Conservation (phyloP, 805 yeast genomes). For the Isabelozyma gotoi region DNA sequence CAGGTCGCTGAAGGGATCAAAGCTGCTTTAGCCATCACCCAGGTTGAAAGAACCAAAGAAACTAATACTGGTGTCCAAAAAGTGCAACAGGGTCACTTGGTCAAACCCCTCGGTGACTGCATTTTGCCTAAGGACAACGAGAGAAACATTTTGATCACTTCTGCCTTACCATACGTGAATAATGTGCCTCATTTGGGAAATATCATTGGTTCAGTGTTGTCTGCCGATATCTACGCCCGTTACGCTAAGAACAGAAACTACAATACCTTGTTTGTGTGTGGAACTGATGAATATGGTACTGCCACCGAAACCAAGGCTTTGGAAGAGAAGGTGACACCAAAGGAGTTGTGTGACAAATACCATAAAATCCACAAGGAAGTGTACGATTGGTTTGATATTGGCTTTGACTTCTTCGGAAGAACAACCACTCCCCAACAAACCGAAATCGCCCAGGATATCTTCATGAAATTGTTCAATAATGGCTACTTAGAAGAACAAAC, state of each 20-base stretch:
- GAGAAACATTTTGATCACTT: conserved; percentile 84
- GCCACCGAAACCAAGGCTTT: conserved; percentile 98
- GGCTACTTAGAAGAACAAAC: conserved; percentile 82
- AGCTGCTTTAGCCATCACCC: conserved; percentile 46
- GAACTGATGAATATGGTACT: conserved; percentile 99
- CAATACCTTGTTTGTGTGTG: conserved; percentile 85
- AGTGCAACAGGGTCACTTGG: conserved; percentile 29
- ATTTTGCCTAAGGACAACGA: conserved; percentile 64
- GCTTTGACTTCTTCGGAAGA: conserved; percentile 93
- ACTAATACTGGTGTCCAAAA: conserved; percentile 40
- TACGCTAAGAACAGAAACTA: conserved; percentile 86
- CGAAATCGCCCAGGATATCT: conserved; percentile 92
- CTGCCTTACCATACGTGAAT: conserved; percentile 97
- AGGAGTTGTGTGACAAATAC: conserved; percentile 87
- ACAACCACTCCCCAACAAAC: conserved; percentile 93
- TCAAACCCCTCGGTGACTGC: conserved; percentile 25
- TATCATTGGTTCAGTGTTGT: conserved; percentile 89
- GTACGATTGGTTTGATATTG: conserved; percentile 96
- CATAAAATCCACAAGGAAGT: conserved; percentile 83
- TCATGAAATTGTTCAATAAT: conserved; percentile 70
- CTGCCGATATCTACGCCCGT: conserved; percentile 92
- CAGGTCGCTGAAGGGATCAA: conserved; percentile 46
- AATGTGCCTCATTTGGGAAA: conserved; percentile 98
- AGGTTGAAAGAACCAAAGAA: conserved; percentile 39
- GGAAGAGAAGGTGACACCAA: conserved; percentile 88